Conservation (phyloP, 139 green algal species). For the Desmodesmus armatus region DNA sequence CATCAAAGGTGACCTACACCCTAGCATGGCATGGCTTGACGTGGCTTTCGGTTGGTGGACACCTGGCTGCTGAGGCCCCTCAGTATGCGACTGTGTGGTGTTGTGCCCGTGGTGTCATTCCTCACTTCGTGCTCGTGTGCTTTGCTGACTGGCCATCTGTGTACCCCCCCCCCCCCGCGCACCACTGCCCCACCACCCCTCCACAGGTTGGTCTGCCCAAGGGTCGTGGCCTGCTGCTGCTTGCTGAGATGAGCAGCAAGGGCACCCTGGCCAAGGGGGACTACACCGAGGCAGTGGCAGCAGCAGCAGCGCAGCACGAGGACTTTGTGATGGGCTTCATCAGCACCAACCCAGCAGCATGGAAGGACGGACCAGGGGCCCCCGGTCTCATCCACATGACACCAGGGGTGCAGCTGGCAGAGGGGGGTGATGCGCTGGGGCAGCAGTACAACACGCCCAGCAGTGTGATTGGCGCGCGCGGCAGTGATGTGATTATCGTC, state of each 20-base stretch:
- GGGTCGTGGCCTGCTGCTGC: conserved; percentile 80
- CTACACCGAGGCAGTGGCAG: conserved; percentile 91
- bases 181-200: too few species aligned
- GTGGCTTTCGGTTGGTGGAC: too few species aligned
- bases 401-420: conserved; percentile 94
- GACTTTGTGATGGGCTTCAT: conserved; percentile 99
- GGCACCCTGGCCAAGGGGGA: conserved; percentile 90
- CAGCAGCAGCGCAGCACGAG: conserved; percentile 75
- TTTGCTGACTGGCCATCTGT: too few species aligned
- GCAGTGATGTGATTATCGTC: conserved; percentile 99
- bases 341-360: conserved; percentile 86
- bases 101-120: too few species aligned
- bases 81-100: too few species aligned
- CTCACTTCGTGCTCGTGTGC: too few species aligned
- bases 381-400: conserved; percentile 98
- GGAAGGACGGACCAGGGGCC: conserved; percentile 66
- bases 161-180: too few species aligned
- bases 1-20: too few species aligned
- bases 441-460: conserved; percentile 99
- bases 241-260: conserved; percentile 96
- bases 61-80: too few species aligned
- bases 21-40: too few species aligned
- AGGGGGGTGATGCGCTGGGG: conserved; percentile 92
- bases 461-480: conserved; percentile 83
- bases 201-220: conserved; percentile 64